Percentiles rank a stretch among this genome's conserved stretches.
phyloP scores from a whole-genome alignment of 1,284 basidiomycete genomes.

The Coniferiporia weirii region DNA sequence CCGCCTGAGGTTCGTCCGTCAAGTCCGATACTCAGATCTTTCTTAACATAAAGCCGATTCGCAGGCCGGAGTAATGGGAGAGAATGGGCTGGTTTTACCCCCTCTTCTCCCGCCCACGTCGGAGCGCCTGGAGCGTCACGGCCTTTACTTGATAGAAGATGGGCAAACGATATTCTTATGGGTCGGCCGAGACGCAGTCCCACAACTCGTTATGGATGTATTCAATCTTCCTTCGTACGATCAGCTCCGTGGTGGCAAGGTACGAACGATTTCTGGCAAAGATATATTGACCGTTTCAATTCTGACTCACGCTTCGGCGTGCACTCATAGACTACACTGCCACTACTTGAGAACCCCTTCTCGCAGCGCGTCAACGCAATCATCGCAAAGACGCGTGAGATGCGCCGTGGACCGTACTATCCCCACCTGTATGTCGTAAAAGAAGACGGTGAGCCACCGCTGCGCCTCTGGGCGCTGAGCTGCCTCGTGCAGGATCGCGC shows the following conservation, averaged over 20 bases:
- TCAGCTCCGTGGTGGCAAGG: constrained; percentile 89
- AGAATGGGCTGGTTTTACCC: constrained; percentile 79
- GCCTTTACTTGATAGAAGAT: constrained; percentile 95
- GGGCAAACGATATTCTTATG: constrained; percentile 97
- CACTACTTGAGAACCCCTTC: constrained; percentile 87
- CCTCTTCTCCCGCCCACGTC: constrained; percentile 88
- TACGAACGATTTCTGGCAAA: constrained; percentile 24
- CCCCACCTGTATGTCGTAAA: constrained; percentile 98
- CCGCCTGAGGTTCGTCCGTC: constrained; percentile 65
- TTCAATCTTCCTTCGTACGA: constrained; percentile 90
- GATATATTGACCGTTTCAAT: not conserved
- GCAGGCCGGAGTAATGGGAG: constrained; percentile 78
- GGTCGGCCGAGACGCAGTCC: constrained; percentile 95
- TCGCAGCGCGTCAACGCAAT: constrained; percentile 91
- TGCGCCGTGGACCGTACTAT: constrained; percentile 86
- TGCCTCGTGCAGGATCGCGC: constrained; percentile 94
- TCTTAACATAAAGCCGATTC: not conserved
- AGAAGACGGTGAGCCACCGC: constrained; percentile 93
- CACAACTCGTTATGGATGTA: constrained; percentile 90
- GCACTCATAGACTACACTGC: constrained; percentile 67
- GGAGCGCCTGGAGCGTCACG: constrained; percentile 91
- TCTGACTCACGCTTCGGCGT: not conserved
- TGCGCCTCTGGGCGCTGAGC: constrained; percentile 93
- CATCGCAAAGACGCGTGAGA: constrained; percentile 87
- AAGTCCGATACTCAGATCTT: not conserved